Evolutionary conservation across 768 basidiomycete species (phyloP).

Genomic region (Leccinum longicurvipes): DNA sequence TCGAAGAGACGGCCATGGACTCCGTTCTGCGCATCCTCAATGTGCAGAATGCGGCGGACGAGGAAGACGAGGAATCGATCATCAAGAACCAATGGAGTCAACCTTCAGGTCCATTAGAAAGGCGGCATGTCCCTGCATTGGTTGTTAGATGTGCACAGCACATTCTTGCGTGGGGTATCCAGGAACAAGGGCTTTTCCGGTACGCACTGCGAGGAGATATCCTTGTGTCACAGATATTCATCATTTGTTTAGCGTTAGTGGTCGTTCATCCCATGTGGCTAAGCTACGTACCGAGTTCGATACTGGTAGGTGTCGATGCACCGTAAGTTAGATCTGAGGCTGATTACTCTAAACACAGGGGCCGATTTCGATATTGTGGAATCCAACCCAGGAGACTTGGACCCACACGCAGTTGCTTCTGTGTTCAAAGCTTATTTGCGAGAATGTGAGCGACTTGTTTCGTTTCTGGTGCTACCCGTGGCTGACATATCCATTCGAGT

Average conservation of each 20-base stretch:
- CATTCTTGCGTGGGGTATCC: slow-evolving; percentile 74
- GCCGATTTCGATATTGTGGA: slow-evolving; percentile 82
- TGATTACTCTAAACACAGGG: slow-evolving; percentile 41
- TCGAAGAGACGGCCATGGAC: slow-evolving; percentile 54
- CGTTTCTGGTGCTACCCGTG: background rate
- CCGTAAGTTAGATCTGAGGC: background rate
- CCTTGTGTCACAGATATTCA: background rate
- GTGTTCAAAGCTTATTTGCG: slow-evolving; percentile 91
- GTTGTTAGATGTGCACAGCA: slow-evolving; percentile 83
- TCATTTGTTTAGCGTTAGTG: slow-evolving; percentile 58
- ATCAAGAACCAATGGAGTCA: slow-evolving; percentile 9
- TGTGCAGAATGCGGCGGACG: slow-evolving; percentile 1
- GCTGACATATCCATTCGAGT: slow-evolving; percentile 46
- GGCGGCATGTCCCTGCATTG: slow-evolving; percentile 63
- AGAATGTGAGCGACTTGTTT: slow-evolving; percentile 63
- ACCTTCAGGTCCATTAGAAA: slow-evolving; percentile 38
- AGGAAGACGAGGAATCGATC: slow-evolving; percentile 1
- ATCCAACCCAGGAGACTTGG: slow-evolving; percentile 80
- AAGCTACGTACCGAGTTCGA: slow-evolving; percentile 81
- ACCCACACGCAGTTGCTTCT: slow-evolving; percentile 92
- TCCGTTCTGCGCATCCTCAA: slow-evolving; percentile 10
- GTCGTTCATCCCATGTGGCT: slow-evolving; percentile 76
- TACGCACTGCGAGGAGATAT: slow-evolving; percentile 33
- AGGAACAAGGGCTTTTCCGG: slow-evolving; percentile 88
- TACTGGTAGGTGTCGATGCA: slow-evolving; percentile 45